phyloP scores from a whole-genome alignment of 176 grass and related monocot genomes.

The Alloteropsis semialata region DNA sequence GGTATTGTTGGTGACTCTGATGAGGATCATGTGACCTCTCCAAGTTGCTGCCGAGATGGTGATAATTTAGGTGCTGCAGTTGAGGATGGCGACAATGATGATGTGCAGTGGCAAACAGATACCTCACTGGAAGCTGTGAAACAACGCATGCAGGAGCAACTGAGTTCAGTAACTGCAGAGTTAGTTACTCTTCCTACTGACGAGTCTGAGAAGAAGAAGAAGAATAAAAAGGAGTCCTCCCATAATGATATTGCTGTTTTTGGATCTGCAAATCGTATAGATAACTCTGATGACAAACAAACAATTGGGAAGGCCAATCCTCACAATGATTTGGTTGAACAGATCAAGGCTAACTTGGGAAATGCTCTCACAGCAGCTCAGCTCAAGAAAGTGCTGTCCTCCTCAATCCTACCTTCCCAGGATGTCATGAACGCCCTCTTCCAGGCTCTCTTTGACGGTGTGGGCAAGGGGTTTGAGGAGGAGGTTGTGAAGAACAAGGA shows the following conservation, averaged over 20 bases:
- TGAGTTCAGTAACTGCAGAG: conserved; percentile 72
- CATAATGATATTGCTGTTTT: background rate
- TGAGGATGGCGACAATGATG: conserved; percentile 46
- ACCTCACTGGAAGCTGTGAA: conserved; percentile 68
- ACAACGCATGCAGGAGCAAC: conserved; percentile 73
- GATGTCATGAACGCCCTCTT: conserved; percentile 62
- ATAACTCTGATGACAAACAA: background rate
- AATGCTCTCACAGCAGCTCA: conserved; percentile 44
- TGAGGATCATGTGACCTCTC: conserved; percentile 50
- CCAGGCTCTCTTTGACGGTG: conserved; percentile 57
- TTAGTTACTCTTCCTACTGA: conserved; percentile 70
- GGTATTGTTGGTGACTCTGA: conserved; percentile 47
- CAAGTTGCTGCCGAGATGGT: conserved; percentile 38
- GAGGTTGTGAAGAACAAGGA: conserved; percentile 66
- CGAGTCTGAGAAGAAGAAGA: conserved; percentile 39
- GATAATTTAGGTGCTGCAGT: conserved; percentile 28
- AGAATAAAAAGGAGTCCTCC: background rate
- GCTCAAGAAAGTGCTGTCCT: conserved; percentile 38
- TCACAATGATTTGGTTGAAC: conserved; percentile 33
- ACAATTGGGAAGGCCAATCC: background rate
- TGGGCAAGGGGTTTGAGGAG: conserved; percentile 67
- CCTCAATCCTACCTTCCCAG: conserved; percentile 32
- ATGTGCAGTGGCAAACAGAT: conserved; percentile 81
- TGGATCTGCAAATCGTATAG: background rate
- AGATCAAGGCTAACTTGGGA: conserved; percentile 50